Base-by-base conservation (phyloP, 768 basidiomycete genomes). In the Phylloporus arenicola region DNA sequence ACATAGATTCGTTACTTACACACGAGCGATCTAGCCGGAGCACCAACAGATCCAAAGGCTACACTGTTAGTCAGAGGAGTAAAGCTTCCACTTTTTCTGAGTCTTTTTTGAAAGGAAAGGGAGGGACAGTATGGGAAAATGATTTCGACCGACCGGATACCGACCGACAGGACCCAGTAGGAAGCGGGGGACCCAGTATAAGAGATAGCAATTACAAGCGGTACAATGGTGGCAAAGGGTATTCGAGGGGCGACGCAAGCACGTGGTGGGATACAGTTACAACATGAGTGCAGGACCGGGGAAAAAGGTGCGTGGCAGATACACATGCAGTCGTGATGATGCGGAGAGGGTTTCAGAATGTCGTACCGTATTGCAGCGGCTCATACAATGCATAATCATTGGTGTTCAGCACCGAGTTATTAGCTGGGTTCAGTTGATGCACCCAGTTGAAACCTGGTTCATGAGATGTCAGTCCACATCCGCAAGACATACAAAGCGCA, bases 381-480 rank as follows among this genome's bases (percentile, higher is more conserved):
- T 59, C 59, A 45, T 63, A 68, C 49, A 68, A 20, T 6, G 55
- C 47, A 30, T 68, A 70, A 39, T 68, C 66, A 44, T 66, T 62
- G 1, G 48, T 44, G 14, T 63, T 38, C 31, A 65, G 24, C 40
- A 51, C 48, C 0, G 63, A 56, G n/a, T 43, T 38, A 43, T 46
- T 52, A 5, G 8, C 25, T 0, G 57, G 3, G n/a, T 60, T 63
- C 12, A 70, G 19, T 29, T 72, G 69, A 44, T 54, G 59, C 46
- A 72, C 60, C 70, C 71, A 73, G 24, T 61, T 51, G 50, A 70
- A 73, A 14, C 71, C 69, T 72, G 38, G 16, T 45, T 19, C 0
- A 9, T 33, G n/a, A 27, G 2, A 45, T 31, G n/a, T 55, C 16
- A 53, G 47, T 14, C 33, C 22, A 34, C 22, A 16, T 41, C 6